Evolutionary conservation across 352 stramenopile genomes (phyloP).

Genomic region (Phytophthora uliginosa): DNA sequence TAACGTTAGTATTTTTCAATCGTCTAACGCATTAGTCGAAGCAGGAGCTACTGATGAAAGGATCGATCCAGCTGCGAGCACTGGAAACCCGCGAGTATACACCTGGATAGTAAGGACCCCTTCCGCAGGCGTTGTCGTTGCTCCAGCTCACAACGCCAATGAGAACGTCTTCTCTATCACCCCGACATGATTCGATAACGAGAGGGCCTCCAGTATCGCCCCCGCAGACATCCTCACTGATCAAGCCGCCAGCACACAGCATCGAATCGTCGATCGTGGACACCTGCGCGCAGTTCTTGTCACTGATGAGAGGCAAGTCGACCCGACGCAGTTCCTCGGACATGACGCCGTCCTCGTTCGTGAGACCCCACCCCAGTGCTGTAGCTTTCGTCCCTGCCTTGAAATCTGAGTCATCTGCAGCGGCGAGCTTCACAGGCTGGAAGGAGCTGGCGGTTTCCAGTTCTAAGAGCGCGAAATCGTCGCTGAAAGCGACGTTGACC

Average conservation of each 20-base stretch:
- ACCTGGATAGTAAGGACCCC: conserved; percentile 42
- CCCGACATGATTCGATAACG: conserved; percentile 12
- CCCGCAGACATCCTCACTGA: conserved; percentile 50
- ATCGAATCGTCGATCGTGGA: conserved; percentile 34
- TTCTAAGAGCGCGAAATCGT: conserved; percentile 46
- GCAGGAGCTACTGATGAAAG: conserved; percentile 1
- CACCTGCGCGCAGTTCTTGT: conserved; percentile 35
- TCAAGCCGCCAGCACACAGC: conserved; percentile 50
- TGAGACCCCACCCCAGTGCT: conserved; percentile 21
- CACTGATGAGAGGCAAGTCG: conserved; percentile 38
- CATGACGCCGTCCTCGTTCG: background rate
- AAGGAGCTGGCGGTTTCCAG: conserved; percentile 35
- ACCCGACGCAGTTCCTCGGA: conserved; percentile 30
- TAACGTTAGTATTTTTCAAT: conserved; percentile 4
- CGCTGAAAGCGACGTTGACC: background rate
- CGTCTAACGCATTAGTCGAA: background rate
- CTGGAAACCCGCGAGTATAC: conserved; percentile 56
- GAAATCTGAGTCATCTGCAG: conserved; percentile 30
- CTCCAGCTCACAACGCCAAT: conserved; percentile 61
- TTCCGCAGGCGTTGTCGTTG: conserved; percentile 44
- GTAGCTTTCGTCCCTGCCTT: conserved; percentile 27
- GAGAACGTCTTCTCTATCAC: conserved; percentile 20
- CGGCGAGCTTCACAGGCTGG: conserved; percentile 32
- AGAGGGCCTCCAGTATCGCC: conserved; percentile 58
- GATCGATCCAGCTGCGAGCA: background rate